Evolutionary conservation across 2,329 filamentous ascomycete species (phyloP), one percentile per base, ranked within the genome.

Genomic region (Pseudogymnoascus sp.): DNA sequence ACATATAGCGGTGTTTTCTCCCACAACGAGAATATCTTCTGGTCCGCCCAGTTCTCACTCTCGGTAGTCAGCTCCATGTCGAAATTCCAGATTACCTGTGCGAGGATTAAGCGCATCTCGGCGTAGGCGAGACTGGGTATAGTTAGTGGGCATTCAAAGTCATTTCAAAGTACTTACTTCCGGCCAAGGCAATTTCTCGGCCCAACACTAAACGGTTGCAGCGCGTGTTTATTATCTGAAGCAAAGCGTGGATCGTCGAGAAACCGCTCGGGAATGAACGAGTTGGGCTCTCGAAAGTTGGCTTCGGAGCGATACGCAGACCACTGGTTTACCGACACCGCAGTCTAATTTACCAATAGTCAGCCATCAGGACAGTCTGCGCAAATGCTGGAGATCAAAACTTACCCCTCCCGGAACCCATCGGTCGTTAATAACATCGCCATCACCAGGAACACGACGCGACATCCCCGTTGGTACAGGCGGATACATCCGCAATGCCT

Each of bases 401-500:
- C 59, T 37, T 60, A 65, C 65, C 29, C 62, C 61, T 3, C 60
- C 62, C 18, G 66, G 65, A 25, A 67, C 60, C 60, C 40, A 65
- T 39, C 60, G 40, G 33, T 63, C 67, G 33, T 31, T 59, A 18
- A 69, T 61, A 21, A 63, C 29, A 21, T 62, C 64, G 7, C 67
- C 67, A 21, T 45, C 62, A 9, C 48, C 31, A 15, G 64, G 64
- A 21, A 62, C 63, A 18, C 52, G 25, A 15, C 68, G 55, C 4
- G 64, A 60, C 15, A 67, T 27, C 2, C 48, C 61, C 13, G 35
- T 29, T 21, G 62, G 60, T 1, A 61, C 58, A 10, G 66, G 63
- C 8, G 77, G 75, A 60, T 76, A 79, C 9, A 77, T 64, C 10
- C 79, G 71, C 29, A 81, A 67, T 0, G 70, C 68, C 66, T 81